Percentiles rank a stretch among this genome's conserved stretches.
Evolutionary conservation across 2,329 filamentous ascomycete species (phyloP).

Genomic region (Drechslera avenae): DNA sequence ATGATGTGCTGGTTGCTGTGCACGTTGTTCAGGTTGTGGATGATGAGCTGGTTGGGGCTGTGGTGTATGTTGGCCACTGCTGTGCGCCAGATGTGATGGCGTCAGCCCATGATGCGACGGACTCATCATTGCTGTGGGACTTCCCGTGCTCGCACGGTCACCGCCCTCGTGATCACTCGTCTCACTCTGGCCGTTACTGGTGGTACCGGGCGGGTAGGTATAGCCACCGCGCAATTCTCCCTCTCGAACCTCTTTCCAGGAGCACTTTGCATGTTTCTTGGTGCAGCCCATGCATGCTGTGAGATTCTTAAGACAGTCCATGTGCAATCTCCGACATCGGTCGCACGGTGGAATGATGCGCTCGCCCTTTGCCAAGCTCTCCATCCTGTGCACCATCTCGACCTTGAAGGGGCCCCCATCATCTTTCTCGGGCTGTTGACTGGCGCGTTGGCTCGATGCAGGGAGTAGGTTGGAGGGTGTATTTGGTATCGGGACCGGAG

Average conservation of each 20-base stretch:
- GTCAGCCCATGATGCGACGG: constrained; percentile 31
- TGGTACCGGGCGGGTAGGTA: constrained; percentile 27
- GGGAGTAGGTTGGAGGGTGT: constrained; percentile 60
- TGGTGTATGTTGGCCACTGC: constrained; percentile 18
- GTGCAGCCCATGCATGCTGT: constrained; percentile 88
- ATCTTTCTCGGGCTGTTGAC: constrained; percentile 55
- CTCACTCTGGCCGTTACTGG: constrained; percentile 40
- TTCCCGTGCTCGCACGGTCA: constrained; percentile 39
- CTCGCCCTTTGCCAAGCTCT: constrained; percentile 74
- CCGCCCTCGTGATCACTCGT: constrained; percentile 36
- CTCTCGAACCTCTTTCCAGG: constrained; percentile 80
- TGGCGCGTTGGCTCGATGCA: constrained; percentile 48
- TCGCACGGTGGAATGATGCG: constrained; percentile 83
- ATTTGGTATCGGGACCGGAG: constrained; percentile 60
- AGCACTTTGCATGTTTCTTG: constrained; percentile 87
- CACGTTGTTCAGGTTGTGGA: constrained; percentile 1
- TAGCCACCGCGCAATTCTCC: constrained; percentile 62
- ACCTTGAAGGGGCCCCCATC: constrained; percentile 64
- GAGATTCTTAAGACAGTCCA: constrained; percentile 83
- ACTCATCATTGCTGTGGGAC: constrained; percentile 34
- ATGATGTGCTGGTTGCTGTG: constrained; percentile 10
- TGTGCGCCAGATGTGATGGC: constrained; percentile 23
- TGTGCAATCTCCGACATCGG: constrained; percentile 76
- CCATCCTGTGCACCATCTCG: constrained; percentile 75
- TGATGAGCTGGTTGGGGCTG: constrained; percentile 20